phyloP scores from a whole-genome alignment of 306 rosid species.

The Rubus parviflorus region DNA sequence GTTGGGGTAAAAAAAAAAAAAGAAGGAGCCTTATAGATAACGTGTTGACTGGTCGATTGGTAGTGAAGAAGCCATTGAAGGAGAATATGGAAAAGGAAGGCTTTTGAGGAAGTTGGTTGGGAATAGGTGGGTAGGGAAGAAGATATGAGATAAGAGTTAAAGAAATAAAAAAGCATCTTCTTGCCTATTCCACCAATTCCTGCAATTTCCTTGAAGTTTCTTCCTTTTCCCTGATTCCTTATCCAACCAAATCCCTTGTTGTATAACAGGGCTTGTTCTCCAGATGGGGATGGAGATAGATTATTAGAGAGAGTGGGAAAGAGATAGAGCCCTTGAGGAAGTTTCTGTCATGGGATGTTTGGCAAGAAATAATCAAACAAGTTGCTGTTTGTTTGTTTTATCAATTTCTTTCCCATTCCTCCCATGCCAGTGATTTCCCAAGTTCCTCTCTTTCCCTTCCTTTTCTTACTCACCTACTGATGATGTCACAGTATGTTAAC shows the following conservation, averaged over 20 bases:
- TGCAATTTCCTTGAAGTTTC: not conserved
- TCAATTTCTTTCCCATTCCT: not conserved
- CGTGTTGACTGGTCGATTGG: not conserved
- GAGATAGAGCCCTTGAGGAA: slow-evolving; percentile 6
- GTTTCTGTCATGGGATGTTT: slow-evolving; percentile 4
- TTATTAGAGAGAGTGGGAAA: not conserved
- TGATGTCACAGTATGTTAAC: not conserved
- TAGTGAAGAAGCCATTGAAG: too few relatives aligned
- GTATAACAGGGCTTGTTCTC: not conserved
- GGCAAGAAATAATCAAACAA: not conserved
- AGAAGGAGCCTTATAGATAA: too few relatives aligned
- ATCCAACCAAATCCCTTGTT: not conserved
- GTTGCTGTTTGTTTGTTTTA: not conserved
- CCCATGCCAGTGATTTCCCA: slow-evolving; percentile 5
- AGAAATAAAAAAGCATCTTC: not conserved
- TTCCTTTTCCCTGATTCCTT: not conserved
- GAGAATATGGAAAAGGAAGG: too few relatives aligned
- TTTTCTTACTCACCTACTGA: not conserved
- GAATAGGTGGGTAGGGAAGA: not conserved
- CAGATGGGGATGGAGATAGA: not conserved
- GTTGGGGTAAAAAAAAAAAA: too few relatives aligned
- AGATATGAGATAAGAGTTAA: not conserved
- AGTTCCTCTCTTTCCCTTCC: slow-evolving; percentile 4
- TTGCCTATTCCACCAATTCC: not conserved
- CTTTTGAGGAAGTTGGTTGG: not conserved